Percentiles rank a stretch among this genome's conserved stretches.
phyloP scores from a whole-genome alignment of 176 grass and related monocot genomes.

The Oropetium thomaeum region DNA sequence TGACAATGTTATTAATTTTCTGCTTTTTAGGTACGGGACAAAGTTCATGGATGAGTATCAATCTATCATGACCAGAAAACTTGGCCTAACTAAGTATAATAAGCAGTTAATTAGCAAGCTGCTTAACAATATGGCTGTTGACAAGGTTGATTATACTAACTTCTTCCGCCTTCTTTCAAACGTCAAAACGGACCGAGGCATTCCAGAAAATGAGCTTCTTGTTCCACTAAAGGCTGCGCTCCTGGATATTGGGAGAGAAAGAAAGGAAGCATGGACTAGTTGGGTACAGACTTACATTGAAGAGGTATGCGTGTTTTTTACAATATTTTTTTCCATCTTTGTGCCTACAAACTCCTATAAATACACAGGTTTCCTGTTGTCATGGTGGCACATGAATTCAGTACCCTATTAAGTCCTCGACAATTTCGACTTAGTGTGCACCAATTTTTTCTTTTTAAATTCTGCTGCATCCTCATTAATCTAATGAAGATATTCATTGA shows the following conservation, averaged over 20 bases:
- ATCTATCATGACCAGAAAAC: conserved; percentile 90
- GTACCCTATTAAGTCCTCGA: not conserved
- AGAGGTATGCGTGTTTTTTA: conserved; percentile 54
- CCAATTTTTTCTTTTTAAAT: not conserved
- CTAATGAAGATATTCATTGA: not conserved
- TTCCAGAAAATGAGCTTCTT: conserved; percentile 70
- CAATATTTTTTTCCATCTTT: conserved; percentile 1
- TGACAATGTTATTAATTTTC: conserved; percentile 7
- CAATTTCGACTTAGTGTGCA: not conserved
- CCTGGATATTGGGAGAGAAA: conserved; percentile 94
- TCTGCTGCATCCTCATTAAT: not conserved
- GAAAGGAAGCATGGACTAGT: conserved; percentile 92
- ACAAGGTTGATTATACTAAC: conserved; percentile 98
- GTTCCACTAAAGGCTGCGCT: conserved; percentile 86
- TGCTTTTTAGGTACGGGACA: conserved; percentile 68
- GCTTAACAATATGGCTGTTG: conserved; percentile 78
- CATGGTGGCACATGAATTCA: not conserved
- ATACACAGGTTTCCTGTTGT: not conserved
- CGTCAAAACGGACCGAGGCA: conserved; percentile 60
- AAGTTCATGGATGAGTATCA: conserved; percentile 99
- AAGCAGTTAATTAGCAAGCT: conserved; percentile 88
- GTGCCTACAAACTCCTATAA: not conserved
- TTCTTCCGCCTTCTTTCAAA: conserved; percentile 94
- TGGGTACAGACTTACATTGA: conserved; percentile 92
- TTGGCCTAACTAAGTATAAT: conserved; percentile 85